Base-by-base conservation (phyloP, 352 stramenopile genomes). In the Pythium plurisporium region DNA sequence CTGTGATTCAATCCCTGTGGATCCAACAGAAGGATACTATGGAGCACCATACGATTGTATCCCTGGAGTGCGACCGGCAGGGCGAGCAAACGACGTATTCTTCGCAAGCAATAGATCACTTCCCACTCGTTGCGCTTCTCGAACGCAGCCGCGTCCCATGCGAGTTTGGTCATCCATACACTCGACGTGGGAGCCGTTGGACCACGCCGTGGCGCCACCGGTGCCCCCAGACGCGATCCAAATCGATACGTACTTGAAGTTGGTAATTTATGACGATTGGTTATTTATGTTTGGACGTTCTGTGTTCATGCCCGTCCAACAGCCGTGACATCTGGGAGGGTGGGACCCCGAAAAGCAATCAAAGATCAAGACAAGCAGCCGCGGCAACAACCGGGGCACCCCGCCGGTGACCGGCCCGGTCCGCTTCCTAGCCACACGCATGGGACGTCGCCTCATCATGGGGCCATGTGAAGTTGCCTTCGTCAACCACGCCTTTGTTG, bases 301-400 rank as follows among this genome's bases (percentile, higher is more conserved):
- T 51, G 29, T 38, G 31, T 29, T 22, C 14, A 30, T 25, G 29
- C 19, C 53, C n/a, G 43, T 53, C 53, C 53, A 55, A 62, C 43
- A 62, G 34, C 25, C 45, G 44, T 55, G 55, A 62, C 55, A 62
- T 50, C 55, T 62, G 55, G 55, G 48, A 34, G n/a, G 53, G 42
- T 53, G 43, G 43, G 34, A 41, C 41, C 37, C 30, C 29, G 36
- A 19, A 20, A 27, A 23, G 15, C 31, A 15, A 43, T n/a, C n/a
- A 44, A 50, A 26, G 29, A 60, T 53, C 33, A 38, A 23, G 26
- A 37, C 43, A 25, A 50, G 22, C 19, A 33, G n/a, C 22, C 20
- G 2, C 9, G 46, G 5, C 9, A 51, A 36, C n/a, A 37, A n/a
- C n/a, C n/a, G n/a, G n/a, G n/a, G n/a, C n/a, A n/a, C n/a, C n/a